phyloP scores from a whole-genome alignment of 257 asterid species.

The Parsonsia alboflavescens region DNA sequence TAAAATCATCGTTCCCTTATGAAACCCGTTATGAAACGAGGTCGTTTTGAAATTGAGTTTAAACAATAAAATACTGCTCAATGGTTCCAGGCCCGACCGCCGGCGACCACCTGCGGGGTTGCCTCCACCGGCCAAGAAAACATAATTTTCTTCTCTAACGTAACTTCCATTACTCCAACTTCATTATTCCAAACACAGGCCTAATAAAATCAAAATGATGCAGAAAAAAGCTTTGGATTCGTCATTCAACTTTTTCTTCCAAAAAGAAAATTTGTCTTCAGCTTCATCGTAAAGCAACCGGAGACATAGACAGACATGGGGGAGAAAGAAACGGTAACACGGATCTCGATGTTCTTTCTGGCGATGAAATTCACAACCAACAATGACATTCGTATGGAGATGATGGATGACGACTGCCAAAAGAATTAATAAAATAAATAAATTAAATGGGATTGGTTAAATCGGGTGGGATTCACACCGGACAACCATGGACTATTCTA shows the following conservation, averaged over 20 bases:
- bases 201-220: not conserved
- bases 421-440: too few species aligned
- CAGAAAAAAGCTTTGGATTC: not conserved
- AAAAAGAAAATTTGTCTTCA: constrained; percentile 4
- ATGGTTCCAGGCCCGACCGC: too few species aligned
- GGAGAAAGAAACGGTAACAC: not conserved
- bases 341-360: constrained; percentile 2
- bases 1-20: too few species aligned
- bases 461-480: not conserved
- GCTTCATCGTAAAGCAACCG: constrained; percentile 42
- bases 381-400: not conserved
- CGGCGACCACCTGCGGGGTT: too few species aligned
- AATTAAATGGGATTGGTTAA: not conserved
- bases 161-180: constrained; percentile 15
- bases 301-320: not conserved
- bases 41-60: too few species aligned
- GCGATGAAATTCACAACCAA: not conserved
- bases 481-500: not conserved
- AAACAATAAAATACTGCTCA: too few species aligned
- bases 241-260: not conserved
- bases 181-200: constrained; percentile 1
- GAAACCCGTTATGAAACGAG: too few species aligned
- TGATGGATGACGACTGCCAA: not conserved
- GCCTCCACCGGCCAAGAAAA: too few species aligned
- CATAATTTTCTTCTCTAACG: constrained; percentile 17